Evolutionary conservation across 129 eudicot genomes (phyloP), one percentile per base, ranked within the genome.

Genomic region (Sambucus nigra): DNA sequence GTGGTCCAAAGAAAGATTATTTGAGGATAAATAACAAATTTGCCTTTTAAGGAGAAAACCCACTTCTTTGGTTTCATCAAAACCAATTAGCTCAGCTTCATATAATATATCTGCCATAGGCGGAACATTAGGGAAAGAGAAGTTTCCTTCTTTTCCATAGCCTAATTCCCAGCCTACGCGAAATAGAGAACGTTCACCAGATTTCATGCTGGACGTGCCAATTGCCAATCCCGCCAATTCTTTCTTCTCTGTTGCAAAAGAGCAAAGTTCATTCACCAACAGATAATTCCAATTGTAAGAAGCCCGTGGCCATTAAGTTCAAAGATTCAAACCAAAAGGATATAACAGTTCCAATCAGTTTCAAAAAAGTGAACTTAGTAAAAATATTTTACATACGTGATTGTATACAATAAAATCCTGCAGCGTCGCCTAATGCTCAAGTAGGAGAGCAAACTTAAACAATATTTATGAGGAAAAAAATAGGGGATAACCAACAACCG

Each of bases 91-190:
- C 69, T 91, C 95, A 67, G 86, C 99, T 71, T 91, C 99, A 66
- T 91, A 91, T 21, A 82, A 47, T 46, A 91, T 73, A 63, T 91
- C 80, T 8, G 94, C 95, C 74, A 82, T 82, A 5, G 95, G 99
- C 50, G 99, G 95, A 22, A 91, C 99, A 72, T 91, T 86, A 63
- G 99, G 99, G 64, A 86, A 91, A 51, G 99, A 91, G 44, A 91
- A 91, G 71, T 56, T 91, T 69, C 99, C 99, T 70, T 91, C 94
- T 82, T 91, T 74, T 39, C 99, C 99, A 61, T 82, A 91, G n/a
- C 82, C 99, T 51, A 86, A 65, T 72, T 91, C 95, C 94, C 94
- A 91, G 41, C 91, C 87, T 41, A 91, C 95, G 19, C 73, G 94
- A 53, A 91, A 72, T 28, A 91, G 64, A n/a, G 94, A 84, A 21